Percentiles rank a stretch among this genome's conserved stretches.
Evolutionary conservation across 2,329 filamentous ascomycete genomes (phyloP).

Genomic region (Fusarium penzigii): DNA sequence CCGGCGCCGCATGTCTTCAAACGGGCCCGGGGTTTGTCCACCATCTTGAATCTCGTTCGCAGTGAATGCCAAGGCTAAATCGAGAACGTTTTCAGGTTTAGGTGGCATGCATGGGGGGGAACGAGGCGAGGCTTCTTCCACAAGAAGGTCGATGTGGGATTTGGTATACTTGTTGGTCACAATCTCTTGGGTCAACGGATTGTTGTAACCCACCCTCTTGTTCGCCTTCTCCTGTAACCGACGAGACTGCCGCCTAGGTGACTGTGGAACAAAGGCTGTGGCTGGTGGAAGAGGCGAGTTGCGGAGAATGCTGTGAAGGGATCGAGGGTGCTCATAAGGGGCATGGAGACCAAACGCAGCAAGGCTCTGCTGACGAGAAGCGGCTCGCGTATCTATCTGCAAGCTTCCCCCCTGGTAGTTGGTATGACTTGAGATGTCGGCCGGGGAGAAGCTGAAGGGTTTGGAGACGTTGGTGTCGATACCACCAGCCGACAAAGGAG

Average conservation of each 20-base stretch:
- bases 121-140: constrained; percentile 56
- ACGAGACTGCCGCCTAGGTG: constrained; percentile 54
- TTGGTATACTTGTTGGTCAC: constrained; percentile 62
- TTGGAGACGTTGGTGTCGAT: constrained; percentile 43
- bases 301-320: constrained; percentile 64
- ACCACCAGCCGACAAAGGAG: constrained; percentile 56
- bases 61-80: constrained; percentile 52
- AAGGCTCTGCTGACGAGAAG: constrained; percentile 15
- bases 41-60: constrained; percentile 59
- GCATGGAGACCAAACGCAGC: constrained; percentile 32
- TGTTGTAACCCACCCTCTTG: constrained; percentile 62
- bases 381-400: constrained; percentile 17
- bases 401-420: constrained; percentile 1
- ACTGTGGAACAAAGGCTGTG: constrained; percentile 51
- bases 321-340: constrained; percentile 60
- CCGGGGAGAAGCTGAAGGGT: constrained; percentile 49
- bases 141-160: constrained; percentile 64
- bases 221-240: constrained; percentile 56
- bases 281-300: constrained; percentile 64
- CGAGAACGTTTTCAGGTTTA: constrained; percentile 45
- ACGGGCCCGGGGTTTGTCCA: constrained; percentile 62
- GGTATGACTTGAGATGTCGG: constrained; percentile 31
- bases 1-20: constrained; percentile 62
- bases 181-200: constrained; percentile 64
- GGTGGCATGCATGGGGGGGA: constrained; percentile 37